Evolutionary conservation across 805 yeast genomes (phyloP).

Genomic region (Candida montana): DNA sequence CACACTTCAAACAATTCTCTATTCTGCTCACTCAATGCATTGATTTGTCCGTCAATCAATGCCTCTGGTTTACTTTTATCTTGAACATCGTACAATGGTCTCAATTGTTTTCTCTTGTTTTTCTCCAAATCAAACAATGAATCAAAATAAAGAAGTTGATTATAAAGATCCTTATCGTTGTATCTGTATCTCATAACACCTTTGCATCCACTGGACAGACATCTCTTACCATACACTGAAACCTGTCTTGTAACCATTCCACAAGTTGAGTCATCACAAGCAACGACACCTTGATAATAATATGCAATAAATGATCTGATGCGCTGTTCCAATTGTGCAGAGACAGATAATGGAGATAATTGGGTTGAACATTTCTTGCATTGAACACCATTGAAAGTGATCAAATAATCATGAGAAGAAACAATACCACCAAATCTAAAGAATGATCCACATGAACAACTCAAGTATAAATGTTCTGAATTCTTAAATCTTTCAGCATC

Average conservation of each 20-base stretch:
- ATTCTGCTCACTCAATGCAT: constrained; percentile 78
- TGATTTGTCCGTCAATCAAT: constrained; percentile 46
- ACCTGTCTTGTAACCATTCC: constrained; percentile 76
- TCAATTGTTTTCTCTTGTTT: constrained; percentile 52
- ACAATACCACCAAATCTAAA: constrained; percentile 75
- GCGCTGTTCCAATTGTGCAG: constrained; percentile 68
- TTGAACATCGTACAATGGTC: constrained; percentile 43
- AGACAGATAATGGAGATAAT: constrained; percentile 49
- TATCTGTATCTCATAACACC: constrained; percentile 79
- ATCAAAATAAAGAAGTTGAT: constrained; percentile 75
- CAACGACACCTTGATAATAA: constrained; percentile 83
- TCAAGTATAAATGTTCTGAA: constrained; percentile 47
- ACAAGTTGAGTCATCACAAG: constrained; percentile 83
- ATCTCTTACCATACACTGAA: constrained; percentile 83
- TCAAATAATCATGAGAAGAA: constrained; percentile 52
- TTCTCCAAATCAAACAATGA: constrained; percentile 78
- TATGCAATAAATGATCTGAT: constrained; percentile 64
- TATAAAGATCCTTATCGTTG: constrained; percentile 75
- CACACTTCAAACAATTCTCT: constrained; percentile 51
- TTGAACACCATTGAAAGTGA: constrained; percentile 63
- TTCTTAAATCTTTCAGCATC: constrained; percentile 80
- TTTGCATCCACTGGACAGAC: constrained; percentile 56
- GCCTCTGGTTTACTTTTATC: constrained; percentile 29
- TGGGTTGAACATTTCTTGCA: constrained; percentile 57
- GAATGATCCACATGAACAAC: constrained; percentile 55